These are phyloP conservation scores for Erythrobasidium hasegawianum DNA, from an alignment of 1,284 basidiomycete genomes.

Conservation along the genomic window DNA sequence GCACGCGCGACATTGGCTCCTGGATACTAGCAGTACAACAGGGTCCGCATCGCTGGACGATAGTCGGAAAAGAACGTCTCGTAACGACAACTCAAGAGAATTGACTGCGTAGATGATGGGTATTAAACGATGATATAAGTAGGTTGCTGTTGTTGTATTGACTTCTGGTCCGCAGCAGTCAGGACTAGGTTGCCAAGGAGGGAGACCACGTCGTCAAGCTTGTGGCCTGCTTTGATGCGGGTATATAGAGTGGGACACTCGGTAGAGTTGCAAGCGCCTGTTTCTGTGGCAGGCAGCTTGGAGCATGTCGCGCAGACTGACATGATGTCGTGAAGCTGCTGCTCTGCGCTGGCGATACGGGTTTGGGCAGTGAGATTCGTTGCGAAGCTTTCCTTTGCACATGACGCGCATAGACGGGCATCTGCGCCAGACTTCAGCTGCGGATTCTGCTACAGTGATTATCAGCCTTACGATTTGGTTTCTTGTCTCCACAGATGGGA, in stretches of 20 bases:
- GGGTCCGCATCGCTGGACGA: background rate
- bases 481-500: conserved; percentile 38
- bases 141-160: conserved; percentile 5
- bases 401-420: conserved; percentile 59
- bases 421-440: background rate
- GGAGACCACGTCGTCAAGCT: conserved; percentile 51
- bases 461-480: conserved; percentile 17
- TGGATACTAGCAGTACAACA: conserved; percentile 2
- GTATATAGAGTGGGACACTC: conserved; percentile 80
- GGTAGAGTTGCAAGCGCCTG: conserved; percentile 69
- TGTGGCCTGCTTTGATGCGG: conserved; percentile 62
- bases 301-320: conserved; percentile 69
- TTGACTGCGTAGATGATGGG: background rate
- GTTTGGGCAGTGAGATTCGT: conserved; percentile 62
- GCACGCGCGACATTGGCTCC: background rate
- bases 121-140: conserved; percentile 34
- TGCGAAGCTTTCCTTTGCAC: conserved; percentile 56
- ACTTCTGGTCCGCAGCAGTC: background rate
- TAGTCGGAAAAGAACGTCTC: conserved; percentile 3
- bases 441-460: background rate
- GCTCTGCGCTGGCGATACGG: conserved; percentile 60
- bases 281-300: conserved; percentile 58
- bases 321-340: conserved; percentile 59
- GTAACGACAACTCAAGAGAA: background rate
- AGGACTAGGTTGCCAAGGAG: background rate